Conservation (phyloP, 2,329 filamentous ascomycete genomes). For the Xylariaceae sp. region DNA sequence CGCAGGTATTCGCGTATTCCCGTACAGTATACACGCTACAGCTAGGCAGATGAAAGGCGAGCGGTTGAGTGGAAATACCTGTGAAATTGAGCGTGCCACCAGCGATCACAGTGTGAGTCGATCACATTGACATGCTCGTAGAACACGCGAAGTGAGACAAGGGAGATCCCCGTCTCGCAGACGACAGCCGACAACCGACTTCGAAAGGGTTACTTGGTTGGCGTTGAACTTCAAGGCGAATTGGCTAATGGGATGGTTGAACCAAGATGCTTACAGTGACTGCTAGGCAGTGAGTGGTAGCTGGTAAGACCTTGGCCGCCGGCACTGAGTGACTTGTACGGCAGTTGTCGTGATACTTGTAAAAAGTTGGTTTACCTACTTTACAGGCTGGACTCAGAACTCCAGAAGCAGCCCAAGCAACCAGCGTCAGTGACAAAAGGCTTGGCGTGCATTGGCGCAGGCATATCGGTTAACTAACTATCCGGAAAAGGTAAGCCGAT, state of each 20-base stretch:
- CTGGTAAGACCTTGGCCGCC: not conserved
- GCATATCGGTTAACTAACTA: not conserved
- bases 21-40: not conserved
- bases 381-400: not conserved
- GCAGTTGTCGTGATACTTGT: not conserved
- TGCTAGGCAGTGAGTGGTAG: not conserved
- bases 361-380: not conserved
- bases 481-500: conserved; percentile 15
- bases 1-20: not conserved
- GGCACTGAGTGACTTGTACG: too few relatives aligned
- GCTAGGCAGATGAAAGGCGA: not conserved
- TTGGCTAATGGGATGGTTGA: conserved; percentile 10
- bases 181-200: not conserved
- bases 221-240: conserved; percentile 1
- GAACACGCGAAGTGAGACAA: not conserved
- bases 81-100: not conserved
- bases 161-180: not conserved
- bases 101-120: not conserved
- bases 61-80: not conserved
- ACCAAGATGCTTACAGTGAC: not conserved
- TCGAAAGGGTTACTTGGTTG: not conserved
- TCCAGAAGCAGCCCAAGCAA: not conserved
- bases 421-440: not conserved
- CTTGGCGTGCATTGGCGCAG: conserved; percentile 1
- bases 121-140: not conserved